These are phyloP conservation scores for Kwoniella dendrophila DNA, from an alignment of 768 basidiomycete species.

Conservation along the genomic window DNA sequence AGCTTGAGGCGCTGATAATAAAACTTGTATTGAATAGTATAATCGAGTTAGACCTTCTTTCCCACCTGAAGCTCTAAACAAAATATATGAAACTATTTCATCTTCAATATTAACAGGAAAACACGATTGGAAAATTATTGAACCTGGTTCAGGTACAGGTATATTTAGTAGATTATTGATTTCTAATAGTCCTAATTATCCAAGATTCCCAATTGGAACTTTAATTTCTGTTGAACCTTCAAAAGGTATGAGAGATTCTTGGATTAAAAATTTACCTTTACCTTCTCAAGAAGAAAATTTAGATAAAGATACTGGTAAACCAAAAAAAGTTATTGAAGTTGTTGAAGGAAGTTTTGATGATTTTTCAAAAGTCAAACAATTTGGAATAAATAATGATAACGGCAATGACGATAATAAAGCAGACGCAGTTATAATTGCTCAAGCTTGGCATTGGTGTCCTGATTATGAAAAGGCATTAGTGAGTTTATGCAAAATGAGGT, in stretches of 20 bases:
- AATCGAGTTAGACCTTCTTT: conserved; percentile 77
- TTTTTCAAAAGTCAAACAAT: conserved; percentile 30
- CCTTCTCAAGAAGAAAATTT: conserved; percentile 1
- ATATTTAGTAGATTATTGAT: conserved; percentile 84
- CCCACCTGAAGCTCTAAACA: conserved; percentile 65
- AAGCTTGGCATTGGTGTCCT: conserved; percentile 91
- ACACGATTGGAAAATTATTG: conserved; percentile 52
- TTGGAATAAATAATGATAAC: conserved; percentile 2
- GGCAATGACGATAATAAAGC: conserved; percentile 14
- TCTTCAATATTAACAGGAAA: background rate
- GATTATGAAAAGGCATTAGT: conserved; percentile 70
- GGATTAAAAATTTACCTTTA: conserved; percentile 59
- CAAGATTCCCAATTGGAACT: conserved; percentile 58
- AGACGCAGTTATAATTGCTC: conserved; percentile 40
- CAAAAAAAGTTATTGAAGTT: conserved; percentile 23
- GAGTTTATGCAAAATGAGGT: conserved; percentile 25
- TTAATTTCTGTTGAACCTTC: conserved; percentile 78
- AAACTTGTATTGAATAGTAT: conserved; percentile 32
- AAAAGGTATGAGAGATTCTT: conserved; percentile 78
- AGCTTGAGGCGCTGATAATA: background rate
- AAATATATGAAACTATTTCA: conserved; percentile 63
- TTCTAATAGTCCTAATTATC: conserved; percentile 55
- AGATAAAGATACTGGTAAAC: conserved; percentile 3
- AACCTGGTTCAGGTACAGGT: conserved; percentile 82
- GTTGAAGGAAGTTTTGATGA: conserved; percentile 52